Conservation (phyloP, 805 yeast species). For the Jamesozyma hellenica region DNA sequence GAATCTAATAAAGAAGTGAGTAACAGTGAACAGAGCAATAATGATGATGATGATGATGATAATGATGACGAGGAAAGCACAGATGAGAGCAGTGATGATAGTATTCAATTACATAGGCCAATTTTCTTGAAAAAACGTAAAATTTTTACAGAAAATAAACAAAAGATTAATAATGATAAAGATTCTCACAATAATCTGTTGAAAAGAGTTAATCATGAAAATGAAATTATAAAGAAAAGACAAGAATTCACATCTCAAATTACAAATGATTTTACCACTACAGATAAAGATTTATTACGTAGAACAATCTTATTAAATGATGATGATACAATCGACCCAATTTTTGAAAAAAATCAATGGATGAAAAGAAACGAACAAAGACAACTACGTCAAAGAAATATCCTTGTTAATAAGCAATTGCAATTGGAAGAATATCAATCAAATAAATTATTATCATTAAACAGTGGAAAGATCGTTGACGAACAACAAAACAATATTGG, state of each 20-base stretch:
- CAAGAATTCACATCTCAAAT: conserved; percentile 7
- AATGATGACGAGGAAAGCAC: conserved; percentile 8
- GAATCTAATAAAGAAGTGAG: conserved; percentile 1
- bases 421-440: conserved; percentile 21
- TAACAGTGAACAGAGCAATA: conserved; percentile 5
- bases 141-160: background rate
- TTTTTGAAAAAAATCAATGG: conserved; percentile 19
- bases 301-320: conserved; percentile 19
- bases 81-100: conserved; percentile 15
- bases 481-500: too few species aligned
- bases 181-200: conserved; percentile 1
- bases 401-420: conserved; percentile 17
- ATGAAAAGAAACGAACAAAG: conserved; percentile 15
- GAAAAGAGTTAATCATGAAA: conserved; percentile 12
- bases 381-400: conserved; percentile 13
- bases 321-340: conserved; percentile 19
- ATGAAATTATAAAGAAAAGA: conserved; percentile 5
- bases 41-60: conserved; percentile 1
- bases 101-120: conserved; percentile 20
- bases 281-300: conserved; percentile 19
- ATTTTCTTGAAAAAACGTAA: conserved; percentile 12
- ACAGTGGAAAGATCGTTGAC: background rate
- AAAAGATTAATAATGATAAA: background rate
- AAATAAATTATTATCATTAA: conserved; percentile 7
- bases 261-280: conserved; percentile 12